phyloP scores from a whole-genome alignment of 1,284 basidiomycete genomes.

The Microbotryum violaceum region DNA sequence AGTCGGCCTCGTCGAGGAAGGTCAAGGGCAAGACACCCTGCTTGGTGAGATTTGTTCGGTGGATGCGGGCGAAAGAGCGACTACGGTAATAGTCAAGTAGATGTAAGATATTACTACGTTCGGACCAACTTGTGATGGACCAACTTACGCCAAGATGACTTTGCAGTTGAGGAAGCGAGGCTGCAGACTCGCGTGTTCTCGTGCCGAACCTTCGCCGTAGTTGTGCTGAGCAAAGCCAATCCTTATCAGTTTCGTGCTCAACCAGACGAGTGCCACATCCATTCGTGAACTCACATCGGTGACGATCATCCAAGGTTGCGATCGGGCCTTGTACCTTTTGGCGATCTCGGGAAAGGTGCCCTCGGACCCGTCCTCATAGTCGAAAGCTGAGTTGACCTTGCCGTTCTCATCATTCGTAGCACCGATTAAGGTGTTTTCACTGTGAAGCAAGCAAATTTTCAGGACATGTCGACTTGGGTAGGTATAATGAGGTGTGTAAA shows the following conservation, averaged over 20 bases:
- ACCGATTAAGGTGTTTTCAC: slow-evolving; percentile 48
- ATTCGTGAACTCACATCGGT: slow-evolving; percentile 53
- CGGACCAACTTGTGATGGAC: neutral
- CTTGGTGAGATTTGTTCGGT: slow-evolving; percentile 79
- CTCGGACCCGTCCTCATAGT: slow-evolving; percentile 49
- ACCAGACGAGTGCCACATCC: neutral
- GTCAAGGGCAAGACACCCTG: slow-evolving; percentile 88
- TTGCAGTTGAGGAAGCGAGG: slow-evolving; percentile 79
- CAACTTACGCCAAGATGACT: slow-evolving; percentile 44
- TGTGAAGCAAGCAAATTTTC: neutral
- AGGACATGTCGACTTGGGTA: neutral
- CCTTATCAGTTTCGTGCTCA: neutral
- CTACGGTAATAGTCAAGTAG: slow-evolving; percentile 5
- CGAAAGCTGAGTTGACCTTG: slow-evolving; percentile 73
- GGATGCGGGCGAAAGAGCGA: slow-evolving; percentile 94
- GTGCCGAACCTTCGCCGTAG: slow-evolving; percentile 95
- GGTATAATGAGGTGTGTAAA: neutral
- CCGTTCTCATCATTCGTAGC: slow-evolving; percentile 89
- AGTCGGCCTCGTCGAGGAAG: slow-evolving; percentile 80
- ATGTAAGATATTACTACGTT: neutral
- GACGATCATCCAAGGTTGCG: slow-evolving; percentile 85
- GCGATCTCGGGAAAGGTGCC: slow-evolving; percentile 85
- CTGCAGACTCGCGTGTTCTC: slow-evolving; percentile 95
- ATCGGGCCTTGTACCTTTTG: slow-evolving; percentile 71
- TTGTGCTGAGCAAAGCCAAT: slow-evolving; percentile 34